Conservation (phyloP, 2,329 filamentous ascomycete species). For the Nemania diffusa region DNA sequence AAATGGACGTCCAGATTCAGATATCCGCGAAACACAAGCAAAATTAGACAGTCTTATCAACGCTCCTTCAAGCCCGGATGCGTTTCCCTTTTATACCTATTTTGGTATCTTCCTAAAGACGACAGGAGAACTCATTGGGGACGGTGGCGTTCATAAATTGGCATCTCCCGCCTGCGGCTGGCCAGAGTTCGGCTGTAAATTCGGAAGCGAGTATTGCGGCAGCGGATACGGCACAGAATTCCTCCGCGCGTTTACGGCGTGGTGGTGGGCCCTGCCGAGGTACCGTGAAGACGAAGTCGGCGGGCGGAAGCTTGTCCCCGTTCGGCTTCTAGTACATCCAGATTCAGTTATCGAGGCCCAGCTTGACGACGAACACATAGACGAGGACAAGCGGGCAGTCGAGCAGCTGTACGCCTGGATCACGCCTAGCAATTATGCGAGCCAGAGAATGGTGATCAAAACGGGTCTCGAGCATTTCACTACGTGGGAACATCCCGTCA, state of each 20-base stretch:
- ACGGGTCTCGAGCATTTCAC: slow-evolving; percentile 46
- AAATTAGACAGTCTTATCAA: slow-evolving; percentile 25
- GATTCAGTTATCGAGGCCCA: slow-evolving; percentile 7
- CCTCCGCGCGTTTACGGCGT: slow-evolving; percentile 19
- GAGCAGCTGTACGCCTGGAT: slow-evolving; percentile 25
- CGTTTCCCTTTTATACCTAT: slow-evolving; percentile 12
- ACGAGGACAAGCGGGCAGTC: neutral
- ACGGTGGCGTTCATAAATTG: slow-evolving; percentile 21
- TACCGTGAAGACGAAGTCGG: neutral
- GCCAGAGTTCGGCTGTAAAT: slow-evolving; percentile 30
- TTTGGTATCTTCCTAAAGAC: slow-evolving; percentile 25
- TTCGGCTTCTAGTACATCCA: slow-evolving; percentile 5
- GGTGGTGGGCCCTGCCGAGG: slow-evolving; percentile 27
- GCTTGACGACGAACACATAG: neutral
- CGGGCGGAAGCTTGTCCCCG: neutral
- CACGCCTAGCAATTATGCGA: slow-evolving; percentile 13
- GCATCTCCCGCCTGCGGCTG: slow-evolving; percentile 18
- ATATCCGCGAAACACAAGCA: neutral
- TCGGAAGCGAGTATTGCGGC: slow-evolving; percentile 20
- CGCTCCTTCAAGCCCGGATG: neutral
- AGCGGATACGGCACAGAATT: slow-evolving; percentile 29
- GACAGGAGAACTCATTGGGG: slow-evolving; percentile 29
- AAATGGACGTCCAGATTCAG: neutral
- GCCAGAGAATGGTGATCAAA: slow-evolving; percentile 35
- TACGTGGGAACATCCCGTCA: slow-evolving; percentile 16